Evolutionary conservation across 2,329 filamentous ascomycete species (phyloP).

Genomic region (Penicillium psychrosexuale): DNA sequence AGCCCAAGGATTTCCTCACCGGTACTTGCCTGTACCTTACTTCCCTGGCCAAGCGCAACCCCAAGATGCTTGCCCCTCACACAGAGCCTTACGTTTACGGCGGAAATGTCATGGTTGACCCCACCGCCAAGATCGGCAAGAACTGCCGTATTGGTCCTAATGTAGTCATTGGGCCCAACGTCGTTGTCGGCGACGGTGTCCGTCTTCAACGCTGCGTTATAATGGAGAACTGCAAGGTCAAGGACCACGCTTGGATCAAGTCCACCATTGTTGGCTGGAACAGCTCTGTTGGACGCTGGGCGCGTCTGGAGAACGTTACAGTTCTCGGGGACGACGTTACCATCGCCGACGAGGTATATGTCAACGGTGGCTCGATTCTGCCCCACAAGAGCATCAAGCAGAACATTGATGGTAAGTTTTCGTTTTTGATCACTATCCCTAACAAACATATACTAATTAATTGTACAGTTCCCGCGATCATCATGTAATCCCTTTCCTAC

Average conservation of each 20-base stretch:
- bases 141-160: conserved; percentile 98
- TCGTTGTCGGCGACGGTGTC: conserved; percentile 89
- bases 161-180: conserved; percentile 89
- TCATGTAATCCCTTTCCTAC: conserved; percentile 42
- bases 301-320: conserved; percentile 94
- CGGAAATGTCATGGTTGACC: conserved; percentile 93
- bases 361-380: conserved; percentile 91
- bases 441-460: conserved; percentile 4
- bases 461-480: conserved; percentile 46
- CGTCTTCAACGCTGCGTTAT: conserved; percentile 90
- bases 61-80: conserved; percentile 73
- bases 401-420: conserved; percentile 74
- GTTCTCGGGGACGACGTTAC: conserved; percentile 96
- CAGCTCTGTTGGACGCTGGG: conserved; percentile 92
- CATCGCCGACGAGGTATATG: conserved; percentile 96
- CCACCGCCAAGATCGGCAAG: conserved; percentile 92
- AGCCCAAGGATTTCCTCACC: conserved; percentile 96
- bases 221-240: conserved; percentile 85
- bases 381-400: conserved; percentile 99
- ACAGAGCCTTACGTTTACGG: conserved; percentile 80
- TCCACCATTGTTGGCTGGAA: conserved; percentile 99
- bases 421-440: background rate
- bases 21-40: conserved; percentile 96
- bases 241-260: conserved; percentile 99
- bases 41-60: conserved; percentile 83